phyloP scores from a whole-genome alignment of 441 rosid species.

The Rhodomyrtus psidioides region DNA sequence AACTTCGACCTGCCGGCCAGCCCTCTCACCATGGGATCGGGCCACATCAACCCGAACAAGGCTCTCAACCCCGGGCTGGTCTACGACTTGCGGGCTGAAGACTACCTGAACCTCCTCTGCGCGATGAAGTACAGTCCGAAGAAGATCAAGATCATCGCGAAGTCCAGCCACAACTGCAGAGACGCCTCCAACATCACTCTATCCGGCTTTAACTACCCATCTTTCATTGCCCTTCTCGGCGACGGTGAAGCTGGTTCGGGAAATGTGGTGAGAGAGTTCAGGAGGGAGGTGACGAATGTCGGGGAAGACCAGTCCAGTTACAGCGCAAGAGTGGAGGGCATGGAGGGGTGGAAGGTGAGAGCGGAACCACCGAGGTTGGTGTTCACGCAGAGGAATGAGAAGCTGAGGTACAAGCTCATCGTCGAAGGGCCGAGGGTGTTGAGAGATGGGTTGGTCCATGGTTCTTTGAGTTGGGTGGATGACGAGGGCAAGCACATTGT shows the following conservation, averaged over 20 bases:
- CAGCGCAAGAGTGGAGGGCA: slow-evolving; percentile 22
- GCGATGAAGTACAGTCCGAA: slow-evolving; percentile 14
- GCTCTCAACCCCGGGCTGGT: slow-evolving; percentile 26
- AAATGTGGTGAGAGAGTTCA: slow-evolving; percentile 13
- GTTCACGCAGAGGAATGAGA: slow-evolving; percentile 31
- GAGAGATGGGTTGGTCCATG: slow-evolving; percentile 20
- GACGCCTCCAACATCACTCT: slow-evolving; percentile 3
- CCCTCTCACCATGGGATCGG: slow-evolving; percentile 21
- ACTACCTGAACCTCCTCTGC: slow-evolving; percentile 21
- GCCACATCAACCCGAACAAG: slow-evolving; percentile 16
- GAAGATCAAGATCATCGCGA: slow-evolving; percentile 22
- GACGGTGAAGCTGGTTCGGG: not conserved
- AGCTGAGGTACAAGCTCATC: slow-evolving; percentile 23
- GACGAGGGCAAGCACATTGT: slow-evolving; percentile 22
- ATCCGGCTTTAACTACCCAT: slow-evolving; percentile 30
- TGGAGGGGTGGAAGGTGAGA: slow-evolving; percentile 24
- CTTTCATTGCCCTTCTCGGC: slow-evolving; percentile 25
- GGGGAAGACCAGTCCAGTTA: slow-evolving; percentile 24
- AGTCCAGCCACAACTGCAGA: slow-evolving; percentile 10
- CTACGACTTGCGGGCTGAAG: slow-evolving; percentile 13
- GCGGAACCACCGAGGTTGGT: slow-evolving; percentile 32
- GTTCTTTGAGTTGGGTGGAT: slow-evolving; percentile 33
- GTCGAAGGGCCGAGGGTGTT: slow-evolving; percentile 22
- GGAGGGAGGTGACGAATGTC: slow-evolving; percentile 29
- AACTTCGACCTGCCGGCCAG: slow-evolving; percentile 4